Conservation (phyloP, 2,329 filamentous ascomycete species). For the Colletotrichum sp. region DNA sequence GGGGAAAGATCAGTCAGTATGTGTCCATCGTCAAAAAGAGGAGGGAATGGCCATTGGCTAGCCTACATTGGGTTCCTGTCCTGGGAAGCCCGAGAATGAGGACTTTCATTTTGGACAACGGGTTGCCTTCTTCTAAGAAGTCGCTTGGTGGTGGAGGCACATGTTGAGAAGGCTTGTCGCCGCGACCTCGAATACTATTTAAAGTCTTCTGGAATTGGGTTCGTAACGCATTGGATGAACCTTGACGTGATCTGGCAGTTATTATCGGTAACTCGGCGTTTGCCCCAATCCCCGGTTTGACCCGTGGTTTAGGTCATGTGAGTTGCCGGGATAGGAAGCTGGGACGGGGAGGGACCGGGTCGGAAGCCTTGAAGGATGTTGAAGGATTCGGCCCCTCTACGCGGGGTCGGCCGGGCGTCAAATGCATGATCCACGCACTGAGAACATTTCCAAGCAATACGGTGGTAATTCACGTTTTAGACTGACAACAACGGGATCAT, state of each 20-base stretch:
- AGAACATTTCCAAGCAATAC: neutral
- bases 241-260: neutral
- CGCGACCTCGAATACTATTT: neutral
- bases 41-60: neutral
- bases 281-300: neutral
- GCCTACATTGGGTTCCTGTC: constrained; percentile 36
- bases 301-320: neutral
- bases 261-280: neutral
- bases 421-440: no score
- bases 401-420: neutral
- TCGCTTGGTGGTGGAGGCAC: neutral
- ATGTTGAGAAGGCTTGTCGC: neutral
- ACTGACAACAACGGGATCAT: rapidly evolving
- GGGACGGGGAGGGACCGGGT: neutral
- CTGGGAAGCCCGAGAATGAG: constrained; percentile 36
- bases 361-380: neutral
- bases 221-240: neutral
- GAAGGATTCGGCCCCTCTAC: neutral
- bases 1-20: neutral
- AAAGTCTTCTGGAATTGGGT: neutral
- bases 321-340: neutral
- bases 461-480: neutral
- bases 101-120: constrained; percentile 29
- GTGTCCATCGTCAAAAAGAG: neutral
- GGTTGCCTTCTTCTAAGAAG: neutral